A percentile compares a stretch with the other conserved stretches of the same genome.
Conservation (phyloP, 768 basidiomycete species). For the Postia placenta region DNA sequence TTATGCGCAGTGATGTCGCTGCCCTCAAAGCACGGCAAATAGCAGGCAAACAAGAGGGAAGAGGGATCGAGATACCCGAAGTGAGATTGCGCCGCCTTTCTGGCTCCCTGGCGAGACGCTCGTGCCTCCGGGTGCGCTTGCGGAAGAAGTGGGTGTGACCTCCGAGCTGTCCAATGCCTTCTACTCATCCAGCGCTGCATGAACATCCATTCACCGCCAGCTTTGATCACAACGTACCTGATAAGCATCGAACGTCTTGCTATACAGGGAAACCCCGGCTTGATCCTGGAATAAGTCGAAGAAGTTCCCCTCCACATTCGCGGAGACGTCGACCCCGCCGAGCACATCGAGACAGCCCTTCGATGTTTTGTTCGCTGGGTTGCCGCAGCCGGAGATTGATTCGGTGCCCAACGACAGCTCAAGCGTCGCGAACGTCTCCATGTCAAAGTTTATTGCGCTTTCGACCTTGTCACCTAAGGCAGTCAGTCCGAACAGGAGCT, state of each 20-base stretch:
- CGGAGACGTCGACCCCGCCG: not conserved
- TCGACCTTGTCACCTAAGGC: slow-evolving; percentile 32
- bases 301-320: not conserved
- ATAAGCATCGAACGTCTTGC: not conserved
- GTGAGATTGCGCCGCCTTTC: too few relatives aligned
- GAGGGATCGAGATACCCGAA: too few relatives aligned
- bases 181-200: too few relatives aligned
- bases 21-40: too few relatives aligned
- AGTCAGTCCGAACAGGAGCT: slow-evolving; percentile 37
- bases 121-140: too few relatives aligned
- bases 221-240: too few relatives aligned
- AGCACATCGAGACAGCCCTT: not conserved
- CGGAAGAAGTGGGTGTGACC: too few relatives aligned
- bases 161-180: too few relatives aligned
- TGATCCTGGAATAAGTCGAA: not conserved
- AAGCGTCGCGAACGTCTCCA: slow-evolving; percentile 21
- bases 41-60: too few relatives aligned
- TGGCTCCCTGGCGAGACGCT: too few relatives aligned
- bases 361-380: slow-evolving; percentile 6
- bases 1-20: too few relatives aligned
- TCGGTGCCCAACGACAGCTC: not conserved
- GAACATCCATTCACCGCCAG: too few relatives aligned
- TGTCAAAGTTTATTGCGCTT: slow-evolving; percentile 36
- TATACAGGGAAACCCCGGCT: not conserved
- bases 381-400: not conserved